Percentiles rank a stretch among this genome's conserved stretches.
Conservation (phyloP, 2,329 filamentous ascomycete genomes). For the Aspergillus hiratsukae region DNA sequence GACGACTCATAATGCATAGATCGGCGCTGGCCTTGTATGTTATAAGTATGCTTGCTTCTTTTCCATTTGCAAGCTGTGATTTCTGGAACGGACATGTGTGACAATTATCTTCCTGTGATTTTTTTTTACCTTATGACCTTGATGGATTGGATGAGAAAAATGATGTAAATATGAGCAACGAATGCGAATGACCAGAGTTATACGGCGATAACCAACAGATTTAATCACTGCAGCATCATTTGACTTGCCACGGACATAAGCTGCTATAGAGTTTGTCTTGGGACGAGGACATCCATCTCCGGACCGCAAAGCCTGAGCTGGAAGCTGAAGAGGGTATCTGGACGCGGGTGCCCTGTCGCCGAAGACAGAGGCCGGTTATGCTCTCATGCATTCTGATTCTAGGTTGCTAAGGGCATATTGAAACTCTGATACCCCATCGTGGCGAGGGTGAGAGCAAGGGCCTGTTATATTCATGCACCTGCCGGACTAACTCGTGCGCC, state of each 20-base stretch:
- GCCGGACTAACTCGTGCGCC: conserved; percentile 17
- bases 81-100: neutral
- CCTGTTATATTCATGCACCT: conserved; percentile 11
- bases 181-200: neutral
- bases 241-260: neutral
- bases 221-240: neutral
- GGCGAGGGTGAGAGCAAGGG: neutral
- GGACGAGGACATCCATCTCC: neutral
- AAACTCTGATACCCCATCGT: neutral
- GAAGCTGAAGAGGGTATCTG: neutral
- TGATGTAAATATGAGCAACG: conserved; percentile 23
- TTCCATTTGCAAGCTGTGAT: neutral
- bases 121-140: conserved; percentile 4
- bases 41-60: conserved; percentile 1
- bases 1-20: conserved; percentile 3
- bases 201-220: neutral
- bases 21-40: conserved; percentile 14
- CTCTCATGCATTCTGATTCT: neutral
- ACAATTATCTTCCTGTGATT: conserved; percentile 6
- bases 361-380: neutral
- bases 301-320: neutral
- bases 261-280: neutral
- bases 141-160: conserved; percentile 5
- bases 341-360: neutral
- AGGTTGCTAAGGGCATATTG: neutral